A percentile compares a stretch with the other conserved stretches of the same genome.
phyloP scores from a whole-genome alignment of 768 basidiomycete species.

The Agrocybe pediades region DNA sequence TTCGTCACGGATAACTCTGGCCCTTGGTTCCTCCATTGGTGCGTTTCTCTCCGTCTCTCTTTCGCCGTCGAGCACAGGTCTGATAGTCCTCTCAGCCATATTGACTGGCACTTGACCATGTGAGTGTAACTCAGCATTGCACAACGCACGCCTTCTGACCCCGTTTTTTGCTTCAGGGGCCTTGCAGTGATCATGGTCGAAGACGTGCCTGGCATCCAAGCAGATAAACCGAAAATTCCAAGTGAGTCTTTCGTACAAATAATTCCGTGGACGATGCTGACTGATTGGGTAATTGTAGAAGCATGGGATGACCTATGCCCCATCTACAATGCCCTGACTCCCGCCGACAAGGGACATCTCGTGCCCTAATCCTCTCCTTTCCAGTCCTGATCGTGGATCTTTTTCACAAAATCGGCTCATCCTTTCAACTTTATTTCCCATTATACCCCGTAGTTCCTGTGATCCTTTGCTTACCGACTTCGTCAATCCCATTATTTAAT shows the following conservation, averaged over 20 bases:
- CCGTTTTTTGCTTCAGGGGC: background rate
- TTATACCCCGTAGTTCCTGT: too few species aligned
- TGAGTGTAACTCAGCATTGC: background rate
- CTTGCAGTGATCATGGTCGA: background rate
- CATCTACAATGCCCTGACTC: background rate
- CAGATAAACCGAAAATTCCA: background rate
- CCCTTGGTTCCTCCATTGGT: conserved; percentile 43
- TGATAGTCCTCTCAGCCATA: conserved; percentile 29
- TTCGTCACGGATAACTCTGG: conserved; percentile 59
- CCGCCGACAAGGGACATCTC: background rate
- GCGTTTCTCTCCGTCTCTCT: conserved; percentile 27
- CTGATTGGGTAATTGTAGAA: too few species aligned
- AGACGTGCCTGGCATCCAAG: background rate
- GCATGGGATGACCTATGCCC: background rate
- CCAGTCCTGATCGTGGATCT: too few species aligned
- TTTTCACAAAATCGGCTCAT: too few species aligned
- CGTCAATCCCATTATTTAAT: too few species aligned
- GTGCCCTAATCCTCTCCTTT: background rate
- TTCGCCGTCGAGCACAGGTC: conserved; percentile 13
- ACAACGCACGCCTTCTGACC: background rate
- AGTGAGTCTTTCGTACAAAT: background rate
- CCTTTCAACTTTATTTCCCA: too few species aligned
- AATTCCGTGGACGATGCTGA: too few species aligned
- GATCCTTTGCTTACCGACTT: too few species aligned
- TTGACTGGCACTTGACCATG: conserved; percentile 35